A percentile compares a stretch with the other conserved stretches of the same genome.
Evolutionary conservation across 805 yeast species (phyloP).

Genomic region (Wickerhamiella musiphila): DNA sequence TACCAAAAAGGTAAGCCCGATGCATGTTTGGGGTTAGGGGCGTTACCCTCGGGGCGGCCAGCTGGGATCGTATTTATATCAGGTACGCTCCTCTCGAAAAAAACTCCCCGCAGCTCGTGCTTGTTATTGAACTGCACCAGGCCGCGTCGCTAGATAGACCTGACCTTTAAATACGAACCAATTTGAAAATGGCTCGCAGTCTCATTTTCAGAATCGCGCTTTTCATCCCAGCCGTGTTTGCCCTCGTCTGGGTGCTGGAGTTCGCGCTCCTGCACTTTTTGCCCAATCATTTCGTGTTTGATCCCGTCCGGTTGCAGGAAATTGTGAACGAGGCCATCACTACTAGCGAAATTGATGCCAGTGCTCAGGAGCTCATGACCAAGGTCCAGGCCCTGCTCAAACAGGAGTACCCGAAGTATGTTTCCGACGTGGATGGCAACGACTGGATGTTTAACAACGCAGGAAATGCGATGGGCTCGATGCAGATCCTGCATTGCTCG

Average conservation of each 20-base stretch:
- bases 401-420: slow-evolving; percentile 49
- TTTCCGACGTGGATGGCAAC: slow-evolving; percentile 54
- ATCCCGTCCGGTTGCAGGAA: slow-evolving; percentile 39
- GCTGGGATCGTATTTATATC: no score
- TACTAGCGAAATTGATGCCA: slow-evolving; percentile 31
- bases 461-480: slow-evolving; percentile 92
- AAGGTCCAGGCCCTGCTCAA: slow-evolving; percentile 33
- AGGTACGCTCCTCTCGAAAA: no score
- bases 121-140: no score
- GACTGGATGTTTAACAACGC: slow-evolving; percentile 97
- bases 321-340: slow-evolving; percentile 39
- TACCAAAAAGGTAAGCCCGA: no score
- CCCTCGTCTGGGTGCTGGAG: slow-evolving; percentile 12
- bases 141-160: no score
- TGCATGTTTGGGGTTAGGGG: no score
- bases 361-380: slow-evolving; percentile 13
- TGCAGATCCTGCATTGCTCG: slow-evolving; percentile 91
- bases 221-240: slow-evolving; percentile 10
- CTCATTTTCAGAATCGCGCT: slow-evolving; percentile 5
- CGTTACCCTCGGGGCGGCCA: no score
- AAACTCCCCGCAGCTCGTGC: no score
- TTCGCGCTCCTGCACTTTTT: slow-evolving; percentile 25
- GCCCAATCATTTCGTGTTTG: slow-evolving; percentile 56
- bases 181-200: no score
- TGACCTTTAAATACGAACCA: no score